phyloP scores from a whole-genome alignment of 164 flowering plant genomes.

The Paratinospora sagittata region DNA sequence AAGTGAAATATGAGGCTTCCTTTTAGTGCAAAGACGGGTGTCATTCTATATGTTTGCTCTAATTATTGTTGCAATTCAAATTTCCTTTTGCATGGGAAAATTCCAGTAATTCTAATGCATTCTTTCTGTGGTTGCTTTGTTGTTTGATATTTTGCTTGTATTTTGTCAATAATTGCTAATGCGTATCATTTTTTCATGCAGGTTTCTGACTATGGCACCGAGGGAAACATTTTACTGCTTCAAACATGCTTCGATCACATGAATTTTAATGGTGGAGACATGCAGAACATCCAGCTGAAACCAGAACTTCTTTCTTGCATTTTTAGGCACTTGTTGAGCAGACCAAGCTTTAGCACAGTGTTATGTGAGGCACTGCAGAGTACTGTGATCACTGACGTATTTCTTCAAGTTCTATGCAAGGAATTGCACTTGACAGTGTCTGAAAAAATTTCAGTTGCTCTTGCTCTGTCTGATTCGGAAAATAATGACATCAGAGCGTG shows the following conservation, averaged over 20 bases:
- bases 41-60: neutral
- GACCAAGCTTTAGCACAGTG: constrained; percentile 63
- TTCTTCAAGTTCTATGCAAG: constrained; percentile 51
- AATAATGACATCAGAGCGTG: constrained; percentile 38
- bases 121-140: neutral
- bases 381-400: constrained; percentile 36
- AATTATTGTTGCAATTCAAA: neutral
- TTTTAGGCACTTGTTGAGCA: constrained; percentile 49
- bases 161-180: neutral
- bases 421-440: constrained; percentile 45
- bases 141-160: neutral
- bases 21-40: neutral
- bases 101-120: neutral
- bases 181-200: constrained; percentile 23
- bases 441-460: constrained; percentile 76
- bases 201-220: constrained; percentile 60
- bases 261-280: constrained; percentile 28
- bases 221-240: constrained; percentile 65
- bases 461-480: constrained; percentile 80
- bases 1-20: neutral
- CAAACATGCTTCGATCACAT: constrained; percentile 55
- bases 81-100: too few relatives aligned
- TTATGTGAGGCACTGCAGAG: constrained; percentile 48
- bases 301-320: constrained; percentile 33
- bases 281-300: constrained; percentile 37